Base-by-base conservation (phyloP, 257 asterid species). In the Solanum paucissectum region DNA sequence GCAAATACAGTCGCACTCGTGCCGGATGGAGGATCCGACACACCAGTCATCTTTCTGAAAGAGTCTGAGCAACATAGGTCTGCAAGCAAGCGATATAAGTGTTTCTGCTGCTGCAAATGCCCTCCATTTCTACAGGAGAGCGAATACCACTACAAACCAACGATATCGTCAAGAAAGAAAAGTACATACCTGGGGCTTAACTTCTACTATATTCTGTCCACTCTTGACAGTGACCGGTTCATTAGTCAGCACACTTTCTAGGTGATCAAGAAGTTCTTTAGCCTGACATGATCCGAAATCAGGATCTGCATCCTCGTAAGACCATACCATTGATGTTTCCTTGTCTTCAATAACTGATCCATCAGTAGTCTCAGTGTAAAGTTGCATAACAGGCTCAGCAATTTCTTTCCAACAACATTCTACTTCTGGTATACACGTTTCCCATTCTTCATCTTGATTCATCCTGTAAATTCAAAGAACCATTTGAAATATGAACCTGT, bases 251-350 rank as follows among this genome's bases (percentile, higher is more conserved):
- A 95, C 98, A 75, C 98, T 95, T 91, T 94, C 98, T 3, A 95
- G 95, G 89, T 95, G 98, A 90, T 95, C 95, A 29, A 94, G 98
- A 91, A 95, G 96, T 83, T 95, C 98, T 88, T 95, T 95, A 49
- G 98, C 98, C 92, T 95, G 98, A 87, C 98, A 94, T 20, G 98
- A 95, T 88, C 98, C 98, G 33, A 95, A 95, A 93, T 95, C 98
- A 3, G 98, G 98, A 91, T 95, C 98, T 3, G 98, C 95, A 87
- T 95, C 98, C 92, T 95, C 98, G 11, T 95, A 95, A 85, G 94
- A 92, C 98, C 98, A 95, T 60, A 91, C 95, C 98, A 95, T 93
- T 9, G 96, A 94, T 21, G 98, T 95, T 90, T 95, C 98, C 88
- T 94, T 94, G 64, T 86, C 85, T 75, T 95, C 98, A 86, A 95